A percentile compares a stretch with the other conserved stretches of the same genome.
phyloP scores from a whole-genome alignment of 257 asterid species.

The Rehmannia glutinosa region DNA sequence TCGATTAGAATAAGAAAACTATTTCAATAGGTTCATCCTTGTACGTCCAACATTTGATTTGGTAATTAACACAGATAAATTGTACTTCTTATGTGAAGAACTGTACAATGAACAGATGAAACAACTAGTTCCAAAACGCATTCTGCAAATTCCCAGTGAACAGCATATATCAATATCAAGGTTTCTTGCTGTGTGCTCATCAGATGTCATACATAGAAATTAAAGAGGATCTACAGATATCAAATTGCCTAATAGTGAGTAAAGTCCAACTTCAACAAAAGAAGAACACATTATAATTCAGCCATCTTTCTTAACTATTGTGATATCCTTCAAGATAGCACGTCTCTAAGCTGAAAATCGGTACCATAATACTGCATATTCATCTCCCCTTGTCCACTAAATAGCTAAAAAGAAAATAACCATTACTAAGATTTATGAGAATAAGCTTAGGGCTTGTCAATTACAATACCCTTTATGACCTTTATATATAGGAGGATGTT shows the following conservation, averaged over 20 bases:
- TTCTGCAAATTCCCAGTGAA: not conserved
- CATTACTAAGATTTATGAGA: too few relatives aligned
- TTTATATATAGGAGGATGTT: too few relatives aligned
- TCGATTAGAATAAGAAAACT: not conserved
- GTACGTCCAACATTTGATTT: not conserved
- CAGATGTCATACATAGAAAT: slow-evolving; percentile 1
- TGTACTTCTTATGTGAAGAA: not conserved
- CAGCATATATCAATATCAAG: not conserved
- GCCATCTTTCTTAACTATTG: not conserved
- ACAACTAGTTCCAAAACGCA: not conserved
- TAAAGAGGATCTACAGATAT: not conserved
- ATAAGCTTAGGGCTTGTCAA: too few relatives aligned
- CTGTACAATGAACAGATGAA: not conserved
- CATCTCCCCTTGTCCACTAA: not conserved
- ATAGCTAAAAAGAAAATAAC: not conserved
- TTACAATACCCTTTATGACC: too few relatives aligned
- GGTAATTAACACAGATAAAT: not conserved
- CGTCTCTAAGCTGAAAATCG: not conserved
- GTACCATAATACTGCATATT: not conserved
- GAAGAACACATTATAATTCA: not conserved
- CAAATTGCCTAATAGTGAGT: not conserved
- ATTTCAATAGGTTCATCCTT: not conserved
- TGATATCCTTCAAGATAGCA: slow-evolving; percentile 6
- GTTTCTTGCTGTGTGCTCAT: not conserved
- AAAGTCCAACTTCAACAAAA: not conserved